phyloP scores from a whole-genome alignment of 2,329 filamentous ascomycete species.

The Exophiala oligosperma region DNA sequence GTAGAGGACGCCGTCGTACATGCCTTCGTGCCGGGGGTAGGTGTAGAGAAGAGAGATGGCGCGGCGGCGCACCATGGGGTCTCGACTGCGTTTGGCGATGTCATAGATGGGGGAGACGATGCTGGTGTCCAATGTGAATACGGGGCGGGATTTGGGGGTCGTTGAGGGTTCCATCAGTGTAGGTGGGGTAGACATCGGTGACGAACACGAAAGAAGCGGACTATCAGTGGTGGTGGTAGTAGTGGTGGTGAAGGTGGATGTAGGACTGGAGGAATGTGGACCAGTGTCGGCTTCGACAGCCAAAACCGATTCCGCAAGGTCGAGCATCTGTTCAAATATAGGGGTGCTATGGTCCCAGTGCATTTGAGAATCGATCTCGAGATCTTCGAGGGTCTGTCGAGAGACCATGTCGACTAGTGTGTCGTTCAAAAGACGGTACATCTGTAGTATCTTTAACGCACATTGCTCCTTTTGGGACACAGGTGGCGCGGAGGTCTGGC shows the following conservation, averaged over 20 bases:
- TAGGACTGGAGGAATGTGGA: no score
- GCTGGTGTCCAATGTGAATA: conserved; percentile 30
- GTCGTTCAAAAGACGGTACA: neutral
- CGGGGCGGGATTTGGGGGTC: neutral
- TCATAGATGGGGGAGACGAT: conserved; percentile 28
- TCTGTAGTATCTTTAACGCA: neutral
- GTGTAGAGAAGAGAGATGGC: conserved; percentile 26
- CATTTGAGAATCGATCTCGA: neutral
- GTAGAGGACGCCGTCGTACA: conserved; percentile 27
- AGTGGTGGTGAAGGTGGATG: no score
- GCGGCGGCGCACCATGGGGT: conserved; percentile 28
- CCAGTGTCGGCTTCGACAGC: neutral
- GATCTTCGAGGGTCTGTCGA: neutral
- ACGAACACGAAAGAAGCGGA: no score
- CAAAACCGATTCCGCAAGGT: conserved; percentile 25
- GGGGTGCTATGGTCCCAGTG: conserved; percentile 27
- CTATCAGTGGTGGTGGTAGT: no score
- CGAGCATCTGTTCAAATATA: conserved; percentile 25
- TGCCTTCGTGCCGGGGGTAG: conserved; percentile 28
- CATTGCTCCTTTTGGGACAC: neutral
- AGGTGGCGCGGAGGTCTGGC: no score
- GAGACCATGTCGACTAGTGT: neutral
- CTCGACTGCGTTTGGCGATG: conserved; percentile 28
- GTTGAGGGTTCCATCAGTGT: neutral
- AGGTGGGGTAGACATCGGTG: no score